These are phyloP conservation scores for Thelonectria olida DNA, from an alignment of 2,329 filamentous ascomycete species.

Conservation along the genomic window DNA sequence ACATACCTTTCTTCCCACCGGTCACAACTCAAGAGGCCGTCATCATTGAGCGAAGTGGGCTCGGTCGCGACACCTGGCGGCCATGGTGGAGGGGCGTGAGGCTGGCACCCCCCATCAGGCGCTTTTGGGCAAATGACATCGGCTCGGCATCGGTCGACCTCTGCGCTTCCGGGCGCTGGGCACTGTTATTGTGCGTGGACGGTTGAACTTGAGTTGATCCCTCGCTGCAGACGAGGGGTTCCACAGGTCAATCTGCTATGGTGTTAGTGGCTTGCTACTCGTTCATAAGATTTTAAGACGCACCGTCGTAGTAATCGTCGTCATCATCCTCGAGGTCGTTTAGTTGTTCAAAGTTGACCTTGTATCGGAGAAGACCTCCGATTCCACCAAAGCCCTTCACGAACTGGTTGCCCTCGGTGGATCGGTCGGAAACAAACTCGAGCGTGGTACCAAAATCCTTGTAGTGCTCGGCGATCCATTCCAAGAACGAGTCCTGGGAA, in stretches of 20 bases:
- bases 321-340: constrained; percentile 93
- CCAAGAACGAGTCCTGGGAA: constrained; percentile 91
- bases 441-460: constrained; percentile 96
- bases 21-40: constrained; percentile 65
- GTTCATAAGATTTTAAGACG: constrained; percentile 23
- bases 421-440: constrained; percentile 97
- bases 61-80: constrained; percentile 67
- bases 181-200: constrained; percentile 54
- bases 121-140: constrained; percentile 56
- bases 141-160: constrained; percentile 56
- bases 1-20: constrained; percentile 43
- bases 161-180: constrained; percentile 51
- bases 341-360: constrained; percentile 99
- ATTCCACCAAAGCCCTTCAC: constrained; percentile 99
- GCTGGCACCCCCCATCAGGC: constrained; percentile 57
- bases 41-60: constrained; percentile 75
- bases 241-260: constrained; percentile 82
- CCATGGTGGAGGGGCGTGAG: constrained; percentile 53
- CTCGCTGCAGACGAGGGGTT: constrained; percentile 89
- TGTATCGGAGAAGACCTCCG: constrained; percentile 96
- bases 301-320: constrained; percentile 88
- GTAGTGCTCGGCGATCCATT: constrained; percentile 99
- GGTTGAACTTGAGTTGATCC: constrained; percentile 74
- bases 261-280: constrained; percentile 17
- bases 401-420: constrained; percentile 98